Evolutionary conservation across 2,329 filamentous ascomycete genomes (phyloP).

Genomic region (Salinomyces thailandicus): DNA sequence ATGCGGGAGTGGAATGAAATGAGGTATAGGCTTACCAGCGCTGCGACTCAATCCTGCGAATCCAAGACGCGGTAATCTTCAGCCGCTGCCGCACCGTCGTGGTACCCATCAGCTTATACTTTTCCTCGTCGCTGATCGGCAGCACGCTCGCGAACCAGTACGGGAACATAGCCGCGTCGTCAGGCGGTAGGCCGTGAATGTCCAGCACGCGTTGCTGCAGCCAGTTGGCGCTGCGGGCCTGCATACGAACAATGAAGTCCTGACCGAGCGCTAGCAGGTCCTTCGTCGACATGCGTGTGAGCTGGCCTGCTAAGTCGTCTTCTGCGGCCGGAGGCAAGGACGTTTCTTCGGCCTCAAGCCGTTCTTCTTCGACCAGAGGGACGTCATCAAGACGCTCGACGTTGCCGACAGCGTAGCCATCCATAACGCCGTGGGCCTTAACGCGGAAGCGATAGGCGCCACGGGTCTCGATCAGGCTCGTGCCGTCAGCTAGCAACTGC

Average conservation of each 20-base stretch:
- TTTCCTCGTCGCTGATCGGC: conserved; percentile 66
- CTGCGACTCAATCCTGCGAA: conserved; percentile 57
- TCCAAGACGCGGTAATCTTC: conserved; percentile 75
- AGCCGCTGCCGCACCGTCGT: conserved; percentile 69
- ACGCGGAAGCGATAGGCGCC: conserved; percentile 71
- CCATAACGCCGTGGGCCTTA: conserved; percentile 50
- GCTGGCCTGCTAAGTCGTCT: conserved; percentile 24
- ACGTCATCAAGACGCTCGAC: conserved; percentile 73
- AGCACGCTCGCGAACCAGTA: conserved; percentile 86
- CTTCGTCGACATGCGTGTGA: conserved; percentile 56
- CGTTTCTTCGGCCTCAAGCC: conserved; percentile 60
- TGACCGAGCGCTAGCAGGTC: conserved; percentile 55
- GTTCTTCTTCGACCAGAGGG: conserved; percentile 69
- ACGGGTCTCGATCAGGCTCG: conserved; percentile 67
- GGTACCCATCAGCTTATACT: conserved; percentile 63
- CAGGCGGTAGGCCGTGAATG: conserved; percentile 67
- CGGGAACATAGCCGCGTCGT: conserved; percentile 66
- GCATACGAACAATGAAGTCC: conserved; percentile 60
- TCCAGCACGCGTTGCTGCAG: conserved; percentile 59
- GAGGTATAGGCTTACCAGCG: conserved; percentile 61
- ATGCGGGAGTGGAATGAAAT: conserved; percentile 1
- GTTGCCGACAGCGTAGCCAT: conserved; percentile 69
- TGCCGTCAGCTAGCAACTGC: conserved; percentile 65
- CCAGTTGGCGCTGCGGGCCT: conserved; percentile 60
- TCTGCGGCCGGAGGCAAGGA: conserved; percentile 19